Base-by-base conservation (phyloP, 2,329 filamentous ascomycete species). In the Delphinella strobiligena region DNA sequence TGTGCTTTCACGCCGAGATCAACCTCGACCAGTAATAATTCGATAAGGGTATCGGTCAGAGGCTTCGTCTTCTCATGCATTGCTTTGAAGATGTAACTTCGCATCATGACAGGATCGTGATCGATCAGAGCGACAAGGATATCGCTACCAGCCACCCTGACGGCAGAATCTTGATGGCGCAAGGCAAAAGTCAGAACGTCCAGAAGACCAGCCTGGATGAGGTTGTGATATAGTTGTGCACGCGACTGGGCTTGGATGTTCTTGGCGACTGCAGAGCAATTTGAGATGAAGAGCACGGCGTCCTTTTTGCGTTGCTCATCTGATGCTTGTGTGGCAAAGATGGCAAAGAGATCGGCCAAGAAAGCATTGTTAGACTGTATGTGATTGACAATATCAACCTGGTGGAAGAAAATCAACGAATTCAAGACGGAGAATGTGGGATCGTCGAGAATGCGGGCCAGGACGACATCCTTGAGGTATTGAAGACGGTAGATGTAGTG, bases 381-480 rank as follows among this genome's bases (percentile, higher is more conserved):
- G 61, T 96, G 85, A 54, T 89, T 84, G 36, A 98, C 82, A 55
- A 98, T 95, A 55, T 96, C 91, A 51, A 96, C 88, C 64, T 98
- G 91, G 64, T 96, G 91, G 71, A 93, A 98, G 67, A 95, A 98
- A 50, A 98, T 98, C 51, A 96, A 74, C 37, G 87, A 94, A 63
- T 96, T 98, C 48, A 98, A 78, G 18, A 96, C 88, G 17, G 86
- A 93, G 60, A 96, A 98, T 15, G 91, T 98, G 36, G 89, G 89
- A 59, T 98, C 91, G 61, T 98, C 91, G 45, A 98, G 72, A 47
- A 98, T 96, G 46, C 91, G 78, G 19, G 91, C 91, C 32, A 98
- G 73, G 1, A 96, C 89, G n/a, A 98, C 91, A 54, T 98, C 91
- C 60, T 96, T 98, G 40, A 98, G 72, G 58, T 98, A 98, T 55